Percentiles rank a stretch among this genome's conserved stretches.
Conservation (phyloP, 1,284 basidiomycete genomes). For the Sporisorium sorghi region DNA sequence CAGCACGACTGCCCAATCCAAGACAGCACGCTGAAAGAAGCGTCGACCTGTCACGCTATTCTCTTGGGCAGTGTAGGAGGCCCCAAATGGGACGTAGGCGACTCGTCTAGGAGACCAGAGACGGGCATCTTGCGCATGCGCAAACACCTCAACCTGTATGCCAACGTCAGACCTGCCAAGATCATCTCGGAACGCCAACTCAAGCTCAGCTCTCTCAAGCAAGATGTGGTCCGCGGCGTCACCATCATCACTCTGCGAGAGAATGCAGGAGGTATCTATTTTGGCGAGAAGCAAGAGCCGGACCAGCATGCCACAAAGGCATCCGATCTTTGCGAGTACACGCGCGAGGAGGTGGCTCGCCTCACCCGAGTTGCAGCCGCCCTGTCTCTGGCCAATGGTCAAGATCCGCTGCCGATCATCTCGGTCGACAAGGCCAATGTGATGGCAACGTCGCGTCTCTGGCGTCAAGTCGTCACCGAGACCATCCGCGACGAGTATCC, state of each 20-base stretch:
- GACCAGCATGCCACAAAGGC: conserved; percentile 69
- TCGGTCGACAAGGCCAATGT: conserved; percentile 99
- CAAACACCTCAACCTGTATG: conserved; percentile 91
- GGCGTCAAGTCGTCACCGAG: conserved; percentile 77
- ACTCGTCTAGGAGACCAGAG: conserved; percentile 84
- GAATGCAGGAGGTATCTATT: conserved; percentile 79
- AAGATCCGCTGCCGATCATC: conserved; percentile 85
- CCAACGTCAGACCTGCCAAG: conserved; percentile 95
- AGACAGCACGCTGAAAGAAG: conserved; percentile 81
- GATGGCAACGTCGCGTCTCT: conserved; percentile 89
- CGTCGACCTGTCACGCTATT: conserved; percentile 72
- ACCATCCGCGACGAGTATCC: conserved; percentile 58
- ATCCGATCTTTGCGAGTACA: conserved; percentile 74
- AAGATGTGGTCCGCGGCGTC: conserved; percentile 83
- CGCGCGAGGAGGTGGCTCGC: conserved; percentile 86
- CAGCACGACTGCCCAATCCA: conserved; percentile 45
- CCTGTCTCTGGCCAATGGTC: conserved; percentile 80
- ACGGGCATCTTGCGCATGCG: conserved; percentile 87
- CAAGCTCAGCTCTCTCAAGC: conserved; percentile 85
- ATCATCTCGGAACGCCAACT: conserved; percentile 91
- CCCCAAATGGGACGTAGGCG: conserved; percentile 91
- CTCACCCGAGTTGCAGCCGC: conserved; percentile 91
- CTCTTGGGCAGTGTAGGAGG: conserved; percentile 88
- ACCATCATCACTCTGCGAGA: conserved; percentile 94
- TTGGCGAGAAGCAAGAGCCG: conserved; percentile 85